These are phyloP conservation scores for Zoysia matrella DNA, from an alignment of 202 grass and related monocot genomes.

Conservation along the genomic window DNA sequence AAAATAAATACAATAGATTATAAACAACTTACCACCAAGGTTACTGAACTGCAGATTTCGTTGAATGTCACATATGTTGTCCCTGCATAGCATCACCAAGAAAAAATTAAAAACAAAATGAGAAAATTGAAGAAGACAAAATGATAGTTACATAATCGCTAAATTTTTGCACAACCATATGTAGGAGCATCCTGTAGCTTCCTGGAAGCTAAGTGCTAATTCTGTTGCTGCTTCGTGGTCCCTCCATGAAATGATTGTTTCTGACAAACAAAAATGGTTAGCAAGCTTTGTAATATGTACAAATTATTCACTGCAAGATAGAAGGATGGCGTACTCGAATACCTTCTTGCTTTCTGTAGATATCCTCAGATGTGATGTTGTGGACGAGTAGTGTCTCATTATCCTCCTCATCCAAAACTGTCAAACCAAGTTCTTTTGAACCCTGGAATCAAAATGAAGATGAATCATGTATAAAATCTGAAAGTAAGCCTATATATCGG, in stretches of 20 bases:
- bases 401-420: conserved; percentile 91
- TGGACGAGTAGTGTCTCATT: conserved; percentile 76
- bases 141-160: conserved; percentile 21
- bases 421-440: conserved; percentile 83
- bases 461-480: conserved; percentile 10
- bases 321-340: neutral
- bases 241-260: conserved; percentile 98
- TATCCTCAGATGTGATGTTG: conserved; percentile 81
- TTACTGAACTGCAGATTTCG: conserved; percentile 95
- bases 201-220: conserved; percentile 96
- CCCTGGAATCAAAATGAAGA: conserved; percentile 58
- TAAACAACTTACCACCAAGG: conserved; percentile 80
- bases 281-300: neutral
- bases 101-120: conserved; percentile 26
- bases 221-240: conserved; percentile 80
- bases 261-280: conserved; percentile 53
- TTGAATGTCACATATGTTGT: conserved; percentile 88
- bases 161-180: conserved; percentile 69
- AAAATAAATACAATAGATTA: conserved; percentile 34
- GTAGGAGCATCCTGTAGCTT: conserved; percentile 93
- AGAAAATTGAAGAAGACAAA: conserved; percentile 8
- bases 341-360: conserved; percentile 99
- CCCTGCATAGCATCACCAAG: conserved; percentile 59
- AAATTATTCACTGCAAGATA: conserved; percentile 18
- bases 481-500: conserved; percentile 27